Conservation (phyloP, 2,329 filamentous ascomycete species). For the Penicillium sp. region DNA sequence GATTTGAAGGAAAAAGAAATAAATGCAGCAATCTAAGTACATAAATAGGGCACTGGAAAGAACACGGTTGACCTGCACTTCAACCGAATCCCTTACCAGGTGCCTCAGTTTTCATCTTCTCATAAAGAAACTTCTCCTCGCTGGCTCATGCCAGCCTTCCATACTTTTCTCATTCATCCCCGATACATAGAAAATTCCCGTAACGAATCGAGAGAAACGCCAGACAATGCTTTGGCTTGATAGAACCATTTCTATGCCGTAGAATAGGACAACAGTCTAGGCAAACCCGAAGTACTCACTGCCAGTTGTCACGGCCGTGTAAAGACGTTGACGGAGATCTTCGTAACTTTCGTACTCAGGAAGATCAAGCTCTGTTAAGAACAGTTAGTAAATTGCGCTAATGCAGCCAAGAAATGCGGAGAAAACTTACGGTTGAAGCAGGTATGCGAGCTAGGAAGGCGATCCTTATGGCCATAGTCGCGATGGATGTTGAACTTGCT, state of each 20-base stretch:
- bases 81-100: conserved; percentile 18
- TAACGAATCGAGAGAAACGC: conserved; percentile 25
- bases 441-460: conserved; percentile 90
- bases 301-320: conserved; percentile 94
- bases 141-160: conserved; percentile 5
- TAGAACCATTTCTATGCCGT: conserved; percentile 14
- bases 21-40: conserved; percentile 20
- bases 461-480: conserved; percentile 92
- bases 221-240: conserved; percentile 29
- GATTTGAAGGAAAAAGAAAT: conserved; percentile 2
- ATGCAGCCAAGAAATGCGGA: not conserved
- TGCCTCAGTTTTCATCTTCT: conserved; percentile 12
- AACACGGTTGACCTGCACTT: conserved; percentile 37
- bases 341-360: conserved; percentile 98
- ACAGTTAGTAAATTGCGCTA: conserved; percentile 28
- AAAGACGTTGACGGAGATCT: conserved; percentile 70
- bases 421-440: conserved; percentile 91
- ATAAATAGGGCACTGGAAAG: conserved; percentile 7
- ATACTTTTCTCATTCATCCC: conserved; percentile 6
- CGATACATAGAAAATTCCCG: conserved; percentile 16
- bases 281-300: conserved; percentile 97
- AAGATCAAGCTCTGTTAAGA: conserved; percentile 73
- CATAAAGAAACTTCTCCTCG: conserved; percentile 7
- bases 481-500: conserved; percentile 98
- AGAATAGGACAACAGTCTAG: conserved; percentile 41